These are phyloP conservation scores for Przewalskia tangutica DNA, from an alignment of 257 asterid genomes.

Conservation along the genomic window DNA sequence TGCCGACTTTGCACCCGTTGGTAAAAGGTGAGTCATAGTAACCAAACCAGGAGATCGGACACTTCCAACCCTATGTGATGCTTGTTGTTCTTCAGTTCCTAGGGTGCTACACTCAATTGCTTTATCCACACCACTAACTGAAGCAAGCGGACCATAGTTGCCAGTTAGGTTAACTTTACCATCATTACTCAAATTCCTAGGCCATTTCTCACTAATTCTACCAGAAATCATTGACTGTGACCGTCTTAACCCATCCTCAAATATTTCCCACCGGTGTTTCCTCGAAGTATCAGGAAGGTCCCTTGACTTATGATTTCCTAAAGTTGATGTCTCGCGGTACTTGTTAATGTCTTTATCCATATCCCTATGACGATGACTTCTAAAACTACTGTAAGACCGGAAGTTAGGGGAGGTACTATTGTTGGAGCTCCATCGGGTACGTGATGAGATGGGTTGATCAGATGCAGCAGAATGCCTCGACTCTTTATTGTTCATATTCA, in stretches of 20 bases:
- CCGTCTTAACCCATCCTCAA: conserved; percentile 53
- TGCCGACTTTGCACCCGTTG: conserved; percentile 54
- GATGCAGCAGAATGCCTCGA: conserved; percentile 44
- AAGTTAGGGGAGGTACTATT: conserved; percentile 45
- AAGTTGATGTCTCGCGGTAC: conserved; percentile 29
- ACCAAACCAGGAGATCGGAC: conserved; percentile 64
- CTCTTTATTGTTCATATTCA: conserved; percentile 42
- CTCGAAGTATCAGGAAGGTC: conserved; percentile 34
- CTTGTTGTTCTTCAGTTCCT: conserved; percentile 46
- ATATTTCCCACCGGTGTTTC: conserved; percentile 26
- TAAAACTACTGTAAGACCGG: conserved; percentile 51
- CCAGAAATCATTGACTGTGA: conserved; percentile 64
- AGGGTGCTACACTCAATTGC: conserved; percentile 48
- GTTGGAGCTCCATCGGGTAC: conserved; percentile 52
- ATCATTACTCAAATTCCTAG: conserved; percentile 19
- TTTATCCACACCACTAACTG: conserved; percentile 30
- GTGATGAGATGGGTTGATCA: conserved; percentile 45
- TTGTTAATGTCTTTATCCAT: conserved; percentile 44
- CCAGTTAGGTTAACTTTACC: too few species aligned
- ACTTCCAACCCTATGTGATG: conserved; percentile 44
- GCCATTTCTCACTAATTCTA: conserved; percentile 47
- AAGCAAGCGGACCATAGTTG: conserved; percentile 21
- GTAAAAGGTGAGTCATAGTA: conserved; percentile 41
- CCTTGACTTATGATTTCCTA: conserved; percentile 31
- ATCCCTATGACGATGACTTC: conserved; percentile 49